Evolutionary conservation across 1,284 basidiomycete species (phyloP).

Genomic region (Athelia psychrophila): DNA sequence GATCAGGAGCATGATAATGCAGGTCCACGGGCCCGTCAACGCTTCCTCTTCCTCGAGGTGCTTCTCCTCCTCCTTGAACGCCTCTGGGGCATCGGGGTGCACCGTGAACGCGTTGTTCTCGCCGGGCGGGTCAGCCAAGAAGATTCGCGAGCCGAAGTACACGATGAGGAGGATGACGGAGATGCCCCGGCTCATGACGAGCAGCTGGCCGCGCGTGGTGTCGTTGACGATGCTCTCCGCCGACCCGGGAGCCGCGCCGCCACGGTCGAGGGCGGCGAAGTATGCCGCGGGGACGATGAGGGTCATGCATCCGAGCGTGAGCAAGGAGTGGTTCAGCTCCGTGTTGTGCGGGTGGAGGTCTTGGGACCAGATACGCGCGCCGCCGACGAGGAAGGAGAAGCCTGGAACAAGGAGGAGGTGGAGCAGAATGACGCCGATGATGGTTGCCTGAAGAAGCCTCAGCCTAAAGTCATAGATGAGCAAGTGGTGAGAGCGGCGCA

Average conservation of each 20-base stretch:
- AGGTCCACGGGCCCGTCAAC: slow-evolving; percentile 44
- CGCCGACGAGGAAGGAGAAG: slow-evolving; percentile 46
- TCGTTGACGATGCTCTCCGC: slow-evolving; percentile 38
- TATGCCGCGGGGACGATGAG: slow-evolving; percentile 62
- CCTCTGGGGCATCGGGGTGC: slow-evolving; percentile 41
- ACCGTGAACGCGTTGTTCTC: slow-evolving; percentile 44
- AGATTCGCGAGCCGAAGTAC: slow-evolving; percentile 60
- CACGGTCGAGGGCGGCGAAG: slow-evolving; percentile 57
- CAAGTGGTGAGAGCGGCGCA: neutral
- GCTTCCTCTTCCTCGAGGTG: slow-evolving; percentile 35
- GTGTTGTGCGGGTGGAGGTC: slow-evolving; percentile 47
- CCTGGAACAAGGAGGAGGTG: slow-evolving; percentile 52
- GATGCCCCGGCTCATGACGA: slow-evolving; percentile 60
- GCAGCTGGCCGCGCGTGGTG: slow-evolving; percentile 39
- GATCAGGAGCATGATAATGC: slow-evolving; percentile 46
- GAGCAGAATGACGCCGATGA: slow-evolving; percentile 52
- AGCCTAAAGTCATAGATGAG: slow-evolving; percentile 30
- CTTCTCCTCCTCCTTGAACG: slow-evolving; percentile 39
- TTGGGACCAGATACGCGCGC: slow-evolving; percentile 42
- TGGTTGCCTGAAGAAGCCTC: slow-evolving; percentile 55
- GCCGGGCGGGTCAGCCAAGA: slow-evolving; percentile 65
- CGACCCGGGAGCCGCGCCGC: slow-evolving; percentile 19
- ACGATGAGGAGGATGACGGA: slow-evolving; percentile 57
- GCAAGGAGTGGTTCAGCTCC: slow-evolving; percentile 63
- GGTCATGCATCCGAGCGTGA: slow-evolving; percentile 62